Evolutionary conservation across 768 basidiomycete genomes (phyloP), one percentile per base, ranked within the genome.

Genomic region (Suillus alpinus): DNA sequence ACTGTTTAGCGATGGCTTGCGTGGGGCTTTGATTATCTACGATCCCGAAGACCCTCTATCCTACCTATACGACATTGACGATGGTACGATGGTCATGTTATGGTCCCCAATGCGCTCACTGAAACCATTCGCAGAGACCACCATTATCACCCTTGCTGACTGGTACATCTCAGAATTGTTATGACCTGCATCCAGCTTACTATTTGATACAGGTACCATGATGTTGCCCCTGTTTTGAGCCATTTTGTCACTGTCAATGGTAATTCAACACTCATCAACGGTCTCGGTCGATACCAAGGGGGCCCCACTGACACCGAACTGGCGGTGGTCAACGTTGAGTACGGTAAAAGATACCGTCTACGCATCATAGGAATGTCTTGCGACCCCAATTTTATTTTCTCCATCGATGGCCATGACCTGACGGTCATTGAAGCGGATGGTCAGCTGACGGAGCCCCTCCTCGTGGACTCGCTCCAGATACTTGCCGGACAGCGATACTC

Each of bases 181-280:
- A 7, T 9, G 16, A 29, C 20, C 14, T 5, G 18, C 44, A 10
- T 32, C 43, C 6, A 61, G 5, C 26, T 20, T 32, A 51, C 69
- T 63, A 55, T 23, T 26, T 26, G 6, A 46, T 58, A 43, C 47
- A 44, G 46, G 46, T 43, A 58, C 37, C 41, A 58, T 47, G 20
- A 20, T 6, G 4, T 71, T 73, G 4, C 63, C 55, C 23, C 32
- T 6, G 32, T 32, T 34, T 32, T 40, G 44, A 29, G 23, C 46
- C 57, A 67, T 58, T 8, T 43, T 6, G 10, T 18, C 34, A 36
- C 61, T 7, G 58, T 67, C 10, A 1, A n/a, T 44, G 59, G 75
- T 0, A 73, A 76, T 59, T 58, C 77, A 3, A 77, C 76, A 0
- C 63, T 82, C 16, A 81, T 83, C 62, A 83, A 83, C 57, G 83